Base-by-base conservation (phyloP, 2,329 filamentous ascomycete species). In the Parastagonospora nodorum region DNA sequence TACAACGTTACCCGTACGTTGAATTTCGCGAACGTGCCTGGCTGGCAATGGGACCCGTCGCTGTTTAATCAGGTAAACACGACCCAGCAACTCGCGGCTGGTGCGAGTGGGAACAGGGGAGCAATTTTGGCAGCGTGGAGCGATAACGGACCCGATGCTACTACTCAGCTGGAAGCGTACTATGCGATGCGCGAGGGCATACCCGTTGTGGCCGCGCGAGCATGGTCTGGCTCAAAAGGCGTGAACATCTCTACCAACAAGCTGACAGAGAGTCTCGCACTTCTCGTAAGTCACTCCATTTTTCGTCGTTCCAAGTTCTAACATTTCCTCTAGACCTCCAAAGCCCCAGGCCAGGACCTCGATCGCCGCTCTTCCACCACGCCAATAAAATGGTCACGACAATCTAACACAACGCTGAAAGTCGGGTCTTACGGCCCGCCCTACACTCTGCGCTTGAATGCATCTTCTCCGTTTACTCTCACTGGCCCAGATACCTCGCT, bases 91-190 rank as follows among this genome's bases (percentile, higher is more conserved):
- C 55, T 78, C 2, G 49, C 64, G 1, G 51, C 66, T 0, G 61
- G 48, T 0, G 71, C 71, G 2, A 61, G 50, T 6, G 67, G 62
- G 8, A 72, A 72, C 44, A 69, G 57, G 33, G 78, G 66, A 14
- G 63, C 66, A 14, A 62, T 66, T 12, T 42, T 78, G 14, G 78
- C 78, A 0, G 76, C 77, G 1, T 81, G 78, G 78, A 80, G 77
- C 42, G 78, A 81, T 47, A 79, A 78, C 41, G 78, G 78, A 0
- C 73, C 77, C 0, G 77, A 80, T 53, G 77, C 78, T 0, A 77
- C 76, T 2, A 79, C 77, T 1, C 77, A 80, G 60, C 64, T 78
- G 0, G 78, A 80, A 51, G 76, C 75, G 2, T 80, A 76, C 57
- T 80, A 80, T 49, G 74, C 78, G 2, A 74, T 79, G 64, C 73